phyloP scores from a whole-genome alignment of 345 rosid genomes.

The Citropsis articulata region DNA sequence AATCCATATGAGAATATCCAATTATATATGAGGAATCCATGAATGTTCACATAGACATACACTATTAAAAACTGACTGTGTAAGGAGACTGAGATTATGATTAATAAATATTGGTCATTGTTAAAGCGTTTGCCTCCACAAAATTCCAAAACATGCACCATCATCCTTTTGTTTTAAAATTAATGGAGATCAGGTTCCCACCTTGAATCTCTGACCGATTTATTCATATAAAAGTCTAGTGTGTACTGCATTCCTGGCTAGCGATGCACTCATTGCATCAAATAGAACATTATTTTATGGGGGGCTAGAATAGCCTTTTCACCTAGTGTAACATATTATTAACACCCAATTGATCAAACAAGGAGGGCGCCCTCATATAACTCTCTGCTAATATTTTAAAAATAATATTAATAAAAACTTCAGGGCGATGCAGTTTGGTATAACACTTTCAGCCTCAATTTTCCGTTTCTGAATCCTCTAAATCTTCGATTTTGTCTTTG shows the following conservation, averaged over 20 bases:
- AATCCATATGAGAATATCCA: background rate
- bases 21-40: background rate
- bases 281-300: background rate
- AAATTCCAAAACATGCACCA: slow-evolving; percentile 33
- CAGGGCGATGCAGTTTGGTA: no score
- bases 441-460: background rate
- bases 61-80: background rate
- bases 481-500: background rate
- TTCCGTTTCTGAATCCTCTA: background rate
- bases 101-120: slow-evolving; percentile 7
- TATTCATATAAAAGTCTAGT: slow-evolving; percentile 12
- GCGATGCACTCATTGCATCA: background rate
- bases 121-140: slow-evolving; percentile 26
- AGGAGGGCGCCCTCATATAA: background rate
- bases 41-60: background rate
- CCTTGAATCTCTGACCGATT: slow-evolving; percentile 33
- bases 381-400: no score
- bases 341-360: background rate
- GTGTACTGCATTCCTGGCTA: background rate
- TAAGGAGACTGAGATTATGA: slow-evolving; percentile 31
- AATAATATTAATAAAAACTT: no score
- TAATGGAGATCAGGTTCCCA: slow-evolving; percentile 17
- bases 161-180: slow-evolving; percentile 16
- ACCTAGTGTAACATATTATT: background rate
- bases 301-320: slow-evolving; percentile 4